Conservation (phyloP, 257 asterid genomes). For the Solanum neorickii region DNA sequence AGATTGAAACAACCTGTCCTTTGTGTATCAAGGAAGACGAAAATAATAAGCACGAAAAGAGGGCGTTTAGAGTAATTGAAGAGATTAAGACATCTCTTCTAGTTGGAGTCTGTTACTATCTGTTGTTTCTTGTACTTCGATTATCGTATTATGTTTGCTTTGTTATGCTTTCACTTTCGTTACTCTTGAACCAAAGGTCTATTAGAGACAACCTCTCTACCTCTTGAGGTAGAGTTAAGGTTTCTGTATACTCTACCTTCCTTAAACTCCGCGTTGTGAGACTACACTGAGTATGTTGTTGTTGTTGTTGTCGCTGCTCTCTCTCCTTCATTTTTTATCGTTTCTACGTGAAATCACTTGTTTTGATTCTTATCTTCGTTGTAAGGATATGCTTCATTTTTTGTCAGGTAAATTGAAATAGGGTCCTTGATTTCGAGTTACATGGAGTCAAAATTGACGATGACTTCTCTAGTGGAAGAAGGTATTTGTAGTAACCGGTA, state of each 20-base stretch:
- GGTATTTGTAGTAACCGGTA: neutral
- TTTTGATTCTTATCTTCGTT: neutral
- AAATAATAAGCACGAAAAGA: neutral
- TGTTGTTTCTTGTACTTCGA: neutral
- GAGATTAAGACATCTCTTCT: neutral
- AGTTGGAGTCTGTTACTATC: neutral
- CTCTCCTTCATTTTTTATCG: neutral
- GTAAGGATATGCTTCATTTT: neutral
- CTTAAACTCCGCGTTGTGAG: fast-evolving
- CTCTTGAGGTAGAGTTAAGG: neutral
- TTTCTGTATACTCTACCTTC: neutral
- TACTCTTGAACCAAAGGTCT: fast-evolving
- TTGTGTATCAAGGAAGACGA: neutral
- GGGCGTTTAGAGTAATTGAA: neutral
- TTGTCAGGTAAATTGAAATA: neutral
- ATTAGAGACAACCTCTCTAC: neutral
- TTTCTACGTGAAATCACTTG: neutral
- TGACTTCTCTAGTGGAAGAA: neutral
- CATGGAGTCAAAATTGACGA: neutral
- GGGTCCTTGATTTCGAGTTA: neutral
- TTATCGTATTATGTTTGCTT: neutral
- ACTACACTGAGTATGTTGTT: neutral
- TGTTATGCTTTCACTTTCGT: neutral
- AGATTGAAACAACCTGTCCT: too few relatives aligned
- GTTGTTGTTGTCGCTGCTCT: neutral